phyloP scores from a whole-genome alignment of 306 rosid genomes.

The Acacia melanoxylon region DNA sequence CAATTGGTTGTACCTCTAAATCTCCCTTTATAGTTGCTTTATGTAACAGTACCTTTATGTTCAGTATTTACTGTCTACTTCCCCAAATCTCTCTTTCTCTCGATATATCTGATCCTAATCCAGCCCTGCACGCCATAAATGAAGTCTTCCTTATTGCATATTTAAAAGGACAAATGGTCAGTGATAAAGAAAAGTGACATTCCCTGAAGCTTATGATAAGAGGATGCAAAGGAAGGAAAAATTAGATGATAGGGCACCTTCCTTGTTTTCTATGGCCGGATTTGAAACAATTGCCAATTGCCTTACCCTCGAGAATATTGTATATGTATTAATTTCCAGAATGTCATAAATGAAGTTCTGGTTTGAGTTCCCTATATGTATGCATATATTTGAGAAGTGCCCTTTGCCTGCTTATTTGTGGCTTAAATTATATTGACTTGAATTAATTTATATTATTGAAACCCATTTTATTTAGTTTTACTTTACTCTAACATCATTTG shows the following conservation, averaged over 20 bases:
- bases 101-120: neutral
- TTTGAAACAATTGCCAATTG: neutral
- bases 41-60: neutral
- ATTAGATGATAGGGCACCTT: neutral
- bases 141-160: neutral
- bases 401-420: neutral
- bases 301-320: neutral
- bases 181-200: neutral
- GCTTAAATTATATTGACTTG: neutral
- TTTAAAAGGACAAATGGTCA: neutral
- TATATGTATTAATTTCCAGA: neutral
- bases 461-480: neutral
- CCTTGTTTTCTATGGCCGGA: neutral
- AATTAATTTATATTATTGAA: neutral
- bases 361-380: neutral
- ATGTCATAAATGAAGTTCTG: neutral
- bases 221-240: neutral
- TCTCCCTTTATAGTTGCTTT: neutral
- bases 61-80: neutral
- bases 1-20: too few species aligned
- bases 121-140: neutral
- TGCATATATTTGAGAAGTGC: neutral
- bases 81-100: neutral
- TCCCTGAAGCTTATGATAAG: neutral
- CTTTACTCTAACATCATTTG: neutral